Evolutionary conservation across 768 basidiomycete species (phyloP).

Genomic region (Boletus pseudopeckii): DNA sequence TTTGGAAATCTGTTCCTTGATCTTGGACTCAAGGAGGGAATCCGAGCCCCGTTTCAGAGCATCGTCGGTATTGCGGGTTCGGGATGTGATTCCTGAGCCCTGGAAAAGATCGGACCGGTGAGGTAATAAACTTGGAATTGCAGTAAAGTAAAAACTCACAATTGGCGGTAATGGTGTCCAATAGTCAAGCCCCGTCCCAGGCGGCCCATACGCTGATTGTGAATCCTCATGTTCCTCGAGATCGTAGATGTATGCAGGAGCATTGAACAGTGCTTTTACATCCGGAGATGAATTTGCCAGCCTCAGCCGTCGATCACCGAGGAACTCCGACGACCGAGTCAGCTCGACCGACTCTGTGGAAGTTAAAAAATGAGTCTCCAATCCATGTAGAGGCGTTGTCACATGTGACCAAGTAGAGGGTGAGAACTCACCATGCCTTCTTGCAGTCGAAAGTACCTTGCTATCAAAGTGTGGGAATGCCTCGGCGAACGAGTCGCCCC

Average conservation of each 20-base stretch:
- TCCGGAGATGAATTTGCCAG: conserved; percentile 89
- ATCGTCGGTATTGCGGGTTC: conserved; percentile 70
- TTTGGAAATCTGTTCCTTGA: conserved; percentile 72
- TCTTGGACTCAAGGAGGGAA: conserved; percentile 77
- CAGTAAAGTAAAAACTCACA: conserved; percentile 39
- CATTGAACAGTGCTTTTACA: conserved; percentile 92
- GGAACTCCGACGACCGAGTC: conserved; percentile 58
- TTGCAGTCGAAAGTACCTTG: conserved; percentile 81
- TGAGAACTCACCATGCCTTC: conserved; percentile 52
- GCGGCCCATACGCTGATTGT: conserved; percentile 53
- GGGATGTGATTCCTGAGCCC: conserved; percentile 68
- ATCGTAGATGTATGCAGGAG: conserved; percentile 78
- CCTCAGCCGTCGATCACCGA: conserved; percentile 70
- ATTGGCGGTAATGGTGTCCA: conserved; percentile 78
- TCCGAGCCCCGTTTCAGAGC: conserved; percentile 80
- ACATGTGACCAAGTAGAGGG: conserved; percentile 32
- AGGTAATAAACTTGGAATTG: conserved; percentile 15
- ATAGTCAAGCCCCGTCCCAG: conserved; percentile 57
- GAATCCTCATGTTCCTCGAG: conserved; percentile 69
- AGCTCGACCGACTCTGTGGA: conserved; percentile 70
- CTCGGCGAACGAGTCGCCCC: conserved; percentile 91
- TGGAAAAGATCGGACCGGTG: conserved; percentile 26
- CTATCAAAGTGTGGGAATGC: conserved; percentile 97
- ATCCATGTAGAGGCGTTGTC: background rate
- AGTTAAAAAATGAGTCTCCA: conserved; percentile 8